Conservation (phyloP, 495 filamentous ascomycete species). For the Penicillium parvum region DNA sequence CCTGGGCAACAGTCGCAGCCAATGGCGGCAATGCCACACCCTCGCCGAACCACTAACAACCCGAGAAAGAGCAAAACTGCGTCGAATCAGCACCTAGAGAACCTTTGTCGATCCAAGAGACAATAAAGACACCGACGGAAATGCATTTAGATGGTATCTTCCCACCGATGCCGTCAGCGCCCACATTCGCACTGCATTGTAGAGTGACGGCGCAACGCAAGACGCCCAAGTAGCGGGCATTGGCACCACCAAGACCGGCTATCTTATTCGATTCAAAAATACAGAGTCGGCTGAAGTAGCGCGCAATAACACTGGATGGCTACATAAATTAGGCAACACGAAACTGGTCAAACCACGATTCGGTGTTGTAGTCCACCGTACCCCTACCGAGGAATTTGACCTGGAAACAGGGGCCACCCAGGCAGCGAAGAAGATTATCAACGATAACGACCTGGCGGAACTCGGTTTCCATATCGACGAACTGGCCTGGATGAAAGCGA, state of each 20-base stretch:
- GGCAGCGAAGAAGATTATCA: constrained; percentile 18
- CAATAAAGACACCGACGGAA: constrained; percentile 4
- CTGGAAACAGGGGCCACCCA: constrained; percentile 7
- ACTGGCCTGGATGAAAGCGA: constrained; percentile 20
- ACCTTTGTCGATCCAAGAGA: neutral
- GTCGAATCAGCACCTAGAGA: neutral
- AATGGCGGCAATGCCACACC: neutral
- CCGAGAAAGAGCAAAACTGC: constrained; percentile 1
- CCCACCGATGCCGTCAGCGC: constrained; percentile 9
- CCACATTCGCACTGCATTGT: constrained; percentile 15
- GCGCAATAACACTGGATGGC: constrained; percentile 11
- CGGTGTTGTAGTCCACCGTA: constrained; percentile 19
- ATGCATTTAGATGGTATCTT: constrained; percentile 14
- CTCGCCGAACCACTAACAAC: constrained; percentile 3
- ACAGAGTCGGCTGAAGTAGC: constrained; percentile 14
- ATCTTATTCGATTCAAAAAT: constrained; percentile 21
- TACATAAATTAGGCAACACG: constrained; percentile 2
- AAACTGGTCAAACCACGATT: neutral
- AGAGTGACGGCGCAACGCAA: constrained; percentile 10
- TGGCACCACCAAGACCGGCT: constrained; percentile 18
- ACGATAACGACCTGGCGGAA: constrained; percentile 19
- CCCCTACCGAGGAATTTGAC: constrained; percentile 21
- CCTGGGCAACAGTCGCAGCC: constrained; percentile 8
- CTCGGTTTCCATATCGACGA: constrained; percentile 22
- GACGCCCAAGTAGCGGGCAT: constrained; percentile 18